A percentile compares a stretch with the other conserved stretches of the same genome.
Conservation (phyloP, 768 basidiomycete species). For the Flagelloscypha sp. region DNA sequence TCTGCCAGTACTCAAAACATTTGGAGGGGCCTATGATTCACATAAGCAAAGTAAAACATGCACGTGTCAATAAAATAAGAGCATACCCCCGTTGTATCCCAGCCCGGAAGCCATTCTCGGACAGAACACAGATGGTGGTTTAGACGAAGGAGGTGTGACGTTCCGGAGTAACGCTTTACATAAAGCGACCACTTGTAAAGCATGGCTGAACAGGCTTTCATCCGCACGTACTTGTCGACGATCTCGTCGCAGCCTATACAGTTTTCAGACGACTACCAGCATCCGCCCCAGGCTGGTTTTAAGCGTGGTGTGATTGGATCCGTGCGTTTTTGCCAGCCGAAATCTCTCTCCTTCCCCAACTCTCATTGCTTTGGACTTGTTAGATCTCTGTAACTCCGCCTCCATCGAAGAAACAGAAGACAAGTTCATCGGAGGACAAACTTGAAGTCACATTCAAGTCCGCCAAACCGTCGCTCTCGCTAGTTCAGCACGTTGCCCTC, state of each 20-base stretch:
- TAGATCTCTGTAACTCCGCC: constrained; percentile 15
- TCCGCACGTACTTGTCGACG: constrained; percentile 55
- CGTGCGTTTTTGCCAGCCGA: constrained; percentile 32
- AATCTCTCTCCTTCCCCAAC: neutral
- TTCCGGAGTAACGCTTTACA: constrained; percentile 29
- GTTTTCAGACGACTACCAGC: constrained; percentile 71
- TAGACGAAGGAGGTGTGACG: constrained; percentile 7
- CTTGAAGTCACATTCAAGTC: constrained; percentile 84
- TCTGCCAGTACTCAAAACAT: constrained; percentile 88
- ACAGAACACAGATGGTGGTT: neutral
- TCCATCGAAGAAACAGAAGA: neutral
- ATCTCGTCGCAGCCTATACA: constrained; percentile 59
- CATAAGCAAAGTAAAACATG: neutral
- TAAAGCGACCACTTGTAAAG: neutral
- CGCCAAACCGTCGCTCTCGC: constrained; percentile 74
- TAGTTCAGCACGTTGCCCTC: constrained; percentile 62
- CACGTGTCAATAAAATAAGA: constrained; percentile 29
- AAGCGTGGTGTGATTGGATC: constrained; percentile 64
- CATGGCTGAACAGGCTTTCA: constrained; percentile 62
- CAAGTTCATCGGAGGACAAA: constrained; percentile 21
- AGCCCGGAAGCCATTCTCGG: constrained; percentile 27
- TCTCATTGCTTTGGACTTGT: constrained; percentile 5
- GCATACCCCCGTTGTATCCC: constrained; percentile 35
- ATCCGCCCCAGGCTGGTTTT: constrained; percentile 55
- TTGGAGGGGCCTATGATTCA: constrained; percentile 57